Percentiles rank a stretch among this genome's conserved stretches.
phyloP scores from a whole-genome alignment of 495 filamentous ascomycete genomes.

The Penicillium verhagenii region DNA sequence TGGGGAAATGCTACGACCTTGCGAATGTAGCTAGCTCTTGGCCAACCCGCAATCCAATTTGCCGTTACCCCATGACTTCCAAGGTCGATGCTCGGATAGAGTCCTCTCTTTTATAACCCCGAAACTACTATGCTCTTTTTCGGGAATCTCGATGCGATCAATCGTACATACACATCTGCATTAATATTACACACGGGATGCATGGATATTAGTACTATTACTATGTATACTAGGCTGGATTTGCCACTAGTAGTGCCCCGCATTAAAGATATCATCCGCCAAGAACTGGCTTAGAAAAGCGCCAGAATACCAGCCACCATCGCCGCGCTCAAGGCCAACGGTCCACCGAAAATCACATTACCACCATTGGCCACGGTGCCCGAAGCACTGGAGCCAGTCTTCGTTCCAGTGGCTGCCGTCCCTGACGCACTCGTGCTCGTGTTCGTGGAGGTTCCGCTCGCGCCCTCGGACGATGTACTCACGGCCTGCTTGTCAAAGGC shows the following conservation, averaged over 20 bases:
- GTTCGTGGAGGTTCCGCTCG: not conserved
- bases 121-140: too few species aligned
- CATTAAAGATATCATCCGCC: not conserved
- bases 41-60: too few species aligned
- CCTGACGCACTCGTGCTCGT: not conserved
- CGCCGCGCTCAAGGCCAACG: not conserved
- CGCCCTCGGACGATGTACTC: not conserved
- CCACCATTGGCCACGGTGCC: not conserved
- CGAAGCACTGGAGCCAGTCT: slow-evolving; percentile 3
- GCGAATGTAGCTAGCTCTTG: not conserved
- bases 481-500: slow-evolving; percentile 17
- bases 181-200: too few species aligned
- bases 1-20: not conserved
- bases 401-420: not conserved
- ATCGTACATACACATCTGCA: too few species aligned
- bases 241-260: not conserved
- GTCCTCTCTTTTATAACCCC: too few species aligned
- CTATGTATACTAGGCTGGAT: too few species aligned
- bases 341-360: slow-evolving; percentile 6
- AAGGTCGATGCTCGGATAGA: too few species aligned
- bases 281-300: not conserved
- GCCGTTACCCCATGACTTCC: not conserved
- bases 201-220: too few species aligned
- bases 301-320: slow-evolving; percentile 5
- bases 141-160: too few species aligned